Evolutionary conservation across 768 basidiomycete genomes (phyloP).

Genomic region (Calocybe gangraenosa): DNA sequence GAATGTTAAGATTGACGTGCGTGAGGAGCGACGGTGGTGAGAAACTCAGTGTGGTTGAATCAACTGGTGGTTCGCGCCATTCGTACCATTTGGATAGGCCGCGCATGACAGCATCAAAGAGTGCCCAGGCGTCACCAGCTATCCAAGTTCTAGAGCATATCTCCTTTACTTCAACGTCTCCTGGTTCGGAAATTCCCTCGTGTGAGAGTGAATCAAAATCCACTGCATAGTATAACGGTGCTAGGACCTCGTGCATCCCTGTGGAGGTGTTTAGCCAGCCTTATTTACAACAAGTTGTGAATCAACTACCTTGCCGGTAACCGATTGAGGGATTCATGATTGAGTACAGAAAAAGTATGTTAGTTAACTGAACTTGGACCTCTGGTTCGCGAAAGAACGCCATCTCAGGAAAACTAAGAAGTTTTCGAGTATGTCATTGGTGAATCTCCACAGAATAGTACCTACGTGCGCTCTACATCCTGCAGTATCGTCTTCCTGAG

Average conservation of each 20-base stretch:
- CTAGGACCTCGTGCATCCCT: slow-evolving; percentile 98
- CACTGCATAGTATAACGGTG: slow-evolving; percentile 77
- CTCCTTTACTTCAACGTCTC: slow-evolving; percentile 42
- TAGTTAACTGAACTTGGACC: slow-evolving; percentile 77
- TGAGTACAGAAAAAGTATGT: slow-evolving; percentile 84
- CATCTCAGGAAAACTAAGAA: slow-evolving; percentile 87
- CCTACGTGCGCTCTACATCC: slow-evolving; percentile 95
- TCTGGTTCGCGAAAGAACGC: slow-evolving; percentile 77
- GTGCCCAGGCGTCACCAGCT: slow-evolving; percentile 82
- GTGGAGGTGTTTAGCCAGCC: slow-evolving; percentile 4
- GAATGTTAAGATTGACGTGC: slow-evolving; percentile 40
- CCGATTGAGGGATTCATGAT: slow-evolving; percentile 77
- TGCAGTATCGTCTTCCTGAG: slow-evolving; percentile 85
- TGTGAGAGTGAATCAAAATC: slow-evolving; percentile 74
- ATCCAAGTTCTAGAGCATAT: slow-evolving; percentile 66
- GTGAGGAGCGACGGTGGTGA: slow-evolving; percentile 34
- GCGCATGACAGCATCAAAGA: slow-evolving; percentile 81
- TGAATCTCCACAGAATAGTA: slow-evolving; percentile 10
- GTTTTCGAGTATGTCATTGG: slow-evolving; percentile 7
- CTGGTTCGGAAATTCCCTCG: slow-evolving; percentile 15
- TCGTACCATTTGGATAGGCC: slow-evolving; percentile 76
- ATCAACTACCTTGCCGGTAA: slow-evolving; percentile 70
- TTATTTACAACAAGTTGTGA: background rate
- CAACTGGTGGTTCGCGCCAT: slow-evolving; percentile 47
- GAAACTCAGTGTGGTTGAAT: slow-evolving; percentile 9